A percentile compares a stretch with the other conserved stretches of the same genome.
Conservation (phyloP, 352 stramenopile species). For the Pythium aquatile region DNA sequence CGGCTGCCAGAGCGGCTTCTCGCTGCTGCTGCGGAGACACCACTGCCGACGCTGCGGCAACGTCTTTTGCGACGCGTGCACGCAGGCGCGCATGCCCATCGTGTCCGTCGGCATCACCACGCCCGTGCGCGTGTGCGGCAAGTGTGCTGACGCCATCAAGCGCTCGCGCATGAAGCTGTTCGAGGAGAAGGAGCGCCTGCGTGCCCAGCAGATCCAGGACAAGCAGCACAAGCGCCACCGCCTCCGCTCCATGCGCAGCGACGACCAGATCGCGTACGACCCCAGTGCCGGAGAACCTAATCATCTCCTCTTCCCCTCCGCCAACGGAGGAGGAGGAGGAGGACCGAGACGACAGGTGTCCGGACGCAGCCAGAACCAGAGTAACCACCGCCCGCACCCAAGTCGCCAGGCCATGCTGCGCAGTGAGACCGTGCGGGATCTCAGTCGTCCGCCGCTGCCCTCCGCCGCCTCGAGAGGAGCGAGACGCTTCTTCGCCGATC, state of each 20-base stretch:
- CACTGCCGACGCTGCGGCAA: slow-evolving; percentile 88
- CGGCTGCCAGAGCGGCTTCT: slow-evolving; percentile 58
- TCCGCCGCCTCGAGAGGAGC: background rate
- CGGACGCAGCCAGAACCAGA: background rate
- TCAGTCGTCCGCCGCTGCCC: slow-evolving; percentile 1
- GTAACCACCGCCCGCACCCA: background rate
- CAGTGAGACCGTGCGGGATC: slow-evolving; percentile 18
- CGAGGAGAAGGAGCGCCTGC: slow-evolving; percentile 40
- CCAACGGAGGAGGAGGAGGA: background rate
- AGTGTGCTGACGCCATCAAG: slow-evolving; percentile 70
- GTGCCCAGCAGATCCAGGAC: slow-evolving; percentile 10
- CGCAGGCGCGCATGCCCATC: slow-evolving; percentile 74
- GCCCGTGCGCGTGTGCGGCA: slow-evolving; percentile 78
- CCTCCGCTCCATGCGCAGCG: slow-evolving; percentile 12
- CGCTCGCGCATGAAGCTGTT: slow-evolving; percentile 63
- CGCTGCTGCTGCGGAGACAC: slow-evolving; percentile 76
- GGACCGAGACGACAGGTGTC: background rate
- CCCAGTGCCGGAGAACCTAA: background rate
- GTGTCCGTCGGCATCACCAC: slow-evolving; percentile 62
- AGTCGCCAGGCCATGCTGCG: slow-evolving; percentile 13
- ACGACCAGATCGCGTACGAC: slow-evolving; percentile 22
- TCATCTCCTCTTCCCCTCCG: background rate
- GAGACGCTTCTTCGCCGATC: slow-evolving; percentile 22
- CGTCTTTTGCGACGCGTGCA: slow-evolving; percentile 90
- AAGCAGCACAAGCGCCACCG: slow-evolving; percentile 11